Evolutionary conservation across 805 yeast genomes (phyloP), one percentile per base, ranked within the genome.

Genomic region (Peterozyma xylosa): DNA sequence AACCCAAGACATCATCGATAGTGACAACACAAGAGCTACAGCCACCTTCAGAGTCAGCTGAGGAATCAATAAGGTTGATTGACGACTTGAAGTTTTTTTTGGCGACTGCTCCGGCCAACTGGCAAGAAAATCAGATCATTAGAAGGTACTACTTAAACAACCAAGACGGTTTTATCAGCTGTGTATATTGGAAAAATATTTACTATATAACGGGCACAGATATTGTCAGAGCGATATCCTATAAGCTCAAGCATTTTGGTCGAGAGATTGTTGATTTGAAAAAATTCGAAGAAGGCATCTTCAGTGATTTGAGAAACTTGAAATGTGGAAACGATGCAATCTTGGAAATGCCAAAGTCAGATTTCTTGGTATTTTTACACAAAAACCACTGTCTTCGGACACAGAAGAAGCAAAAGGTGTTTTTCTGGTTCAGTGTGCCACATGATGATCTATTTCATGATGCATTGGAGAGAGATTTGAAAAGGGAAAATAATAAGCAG

Each of bases 221-320:
- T 67, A 90, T 91, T 46, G 96, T 93, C 39, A 78, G 96, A 46
- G 87, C 96, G 60, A 78, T 91, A 41, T 84, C 89, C 14, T 93
- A 85, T 62, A 79, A 91, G 52, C 85, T 91, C 66, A 83, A 82
- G 53, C 89, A 88, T 53, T 86, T 91, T 67, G 99, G 99, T 1
- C 72, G 98, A 49, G 76, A 76, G 48, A 80, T 93, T 18, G 61
- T 76, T 15, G 96, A 93, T 60, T 71, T 95, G 53, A 90, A 93
- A 64, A 91, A 93, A 65, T 91, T 91, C 58, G 98, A 91, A 67
- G 99, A 91, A 65, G 97, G 98, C 16, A 81, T 91, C 27, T 91
- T 93, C 54, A 84, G 95, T 7, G 98, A 93, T 60, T 66, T 91
- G 50, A 76, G 99, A 52, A 79, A 85, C 49, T 69, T 93, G 48